Base-by-base conservation (phyloP, 768 basidiomycete species). In the Phylloporus sp. region DNA sequence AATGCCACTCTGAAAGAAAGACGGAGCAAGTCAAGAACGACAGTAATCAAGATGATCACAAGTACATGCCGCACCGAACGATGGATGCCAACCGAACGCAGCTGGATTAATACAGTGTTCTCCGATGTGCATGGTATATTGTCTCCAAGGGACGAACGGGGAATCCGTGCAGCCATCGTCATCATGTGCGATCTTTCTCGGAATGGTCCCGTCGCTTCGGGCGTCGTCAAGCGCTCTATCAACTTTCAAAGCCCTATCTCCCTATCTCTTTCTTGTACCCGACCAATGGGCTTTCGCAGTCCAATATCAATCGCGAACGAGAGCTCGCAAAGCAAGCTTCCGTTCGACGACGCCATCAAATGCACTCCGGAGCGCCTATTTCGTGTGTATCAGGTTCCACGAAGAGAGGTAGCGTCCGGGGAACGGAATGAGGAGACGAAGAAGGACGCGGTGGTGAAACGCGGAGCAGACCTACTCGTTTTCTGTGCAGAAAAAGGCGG, bases 21-120 rank as follows among this genome's bases (percentile, higher is more conserved):
- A 47, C 58, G 42, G 20, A 48, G 39, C 16, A 49, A 66, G 44
- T 70, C 70, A 31, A 62, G 52, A 34, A 26, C 9, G 18, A 41
- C 55, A 12, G 26, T 71, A 0, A 43, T 38, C 29, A 49, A 55
- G 7, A 56, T 67, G 51, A 57, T 70, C 40, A 45, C 56, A 6
- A 48, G 29, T n/a, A 52, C 56, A 1, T 63, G 54, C 46, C 56
- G 53, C 39, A 47, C 48, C 28, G 46, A 62, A 16, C 59, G 47
- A 20, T 70, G 69, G 67, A 64, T 43, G 49, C 61, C 63, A 31
- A 18, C 44, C n/a, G 61, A 50, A 54, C 64, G 59, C 23, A 52
- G 32, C 44, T 63, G 61, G 64, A 15, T n/a, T 11, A 39, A 66
- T 9, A 58, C 63, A 0, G 61, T 59, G 6, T 46, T 58, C 45